A percentile compares a stretch with the other conserved stretches of the same genome.
Conservation (phyloP, 495 filamentous ascomycete genomes). For the Sporormia fimetaria region DNA sequence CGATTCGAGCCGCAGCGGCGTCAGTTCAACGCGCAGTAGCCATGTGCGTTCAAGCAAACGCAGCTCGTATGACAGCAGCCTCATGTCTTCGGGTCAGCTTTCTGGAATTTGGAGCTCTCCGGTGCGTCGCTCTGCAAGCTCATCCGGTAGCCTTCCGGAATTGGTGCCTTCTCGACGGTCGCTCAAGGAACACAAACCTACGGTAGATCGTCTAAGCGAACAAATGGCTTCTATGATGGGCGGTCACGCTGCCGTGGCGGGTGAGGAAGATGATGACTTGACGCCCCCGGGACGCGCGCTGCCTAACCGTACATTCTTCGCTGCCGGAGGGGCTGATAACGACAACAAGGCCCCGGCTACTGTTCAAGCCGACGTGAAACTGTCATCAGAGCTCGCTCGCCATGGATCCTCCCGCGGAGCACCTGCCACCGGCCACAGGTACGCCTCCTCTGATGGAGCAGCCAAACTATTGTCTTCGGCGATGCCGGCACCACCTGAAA, state of each 20-base stretch:
- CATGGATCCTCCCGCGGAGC: conserved; percentile 6
- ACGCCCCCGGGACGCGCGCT: conserved; percentile 8
- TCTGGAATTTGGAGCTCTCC: conserved; percentile 34
- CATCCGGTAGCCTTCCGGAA: conserved; percentile 46
- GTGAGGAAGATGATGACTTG: conserved; percentile 11
- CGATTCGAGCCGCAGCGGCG: conserved; percentile 30
- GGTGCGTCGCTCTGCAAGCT: conserved; percentile 44
- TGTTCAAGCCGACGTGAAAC: conserved; percentile 13
- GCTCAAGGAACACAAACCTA: conserved; percentile 10
- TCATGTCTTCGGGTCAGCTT: conserved; percentile 32
- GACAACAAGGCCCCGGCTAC: neutral
- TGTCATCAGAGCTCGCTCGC: conserved; percentile 17
- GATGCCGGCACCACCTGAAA: neutral
- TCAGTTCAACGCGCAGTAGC: conserved; percentile 39
- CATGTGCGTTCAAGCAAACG: conserved; percentile 48
- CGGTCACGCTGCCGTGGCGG: conserved; percentile 8
- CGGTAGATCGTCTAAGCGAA: conserved; percentile 24
- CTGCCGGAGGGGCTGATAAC: conserved; percentile 7
- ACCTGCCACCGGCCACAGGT: conserved; percentile 11
- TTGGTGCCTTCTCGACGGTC: conserved; percentile 37
- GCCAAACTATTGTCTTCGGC: conserved; percentile 10
- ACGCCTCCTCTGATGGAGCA: conserved; percentile 18
- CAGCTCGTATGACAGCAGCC: conserved; percentile 47
- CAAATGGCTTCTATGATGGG: conserved; percentile 20
- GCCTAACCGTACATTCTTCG: conserved; percentile 15